Evolutionary conservation across 225 moss, liverwort and hornwort genomes (phyloP).

Genomic region (Antitrichia curtipendula): DNA sequence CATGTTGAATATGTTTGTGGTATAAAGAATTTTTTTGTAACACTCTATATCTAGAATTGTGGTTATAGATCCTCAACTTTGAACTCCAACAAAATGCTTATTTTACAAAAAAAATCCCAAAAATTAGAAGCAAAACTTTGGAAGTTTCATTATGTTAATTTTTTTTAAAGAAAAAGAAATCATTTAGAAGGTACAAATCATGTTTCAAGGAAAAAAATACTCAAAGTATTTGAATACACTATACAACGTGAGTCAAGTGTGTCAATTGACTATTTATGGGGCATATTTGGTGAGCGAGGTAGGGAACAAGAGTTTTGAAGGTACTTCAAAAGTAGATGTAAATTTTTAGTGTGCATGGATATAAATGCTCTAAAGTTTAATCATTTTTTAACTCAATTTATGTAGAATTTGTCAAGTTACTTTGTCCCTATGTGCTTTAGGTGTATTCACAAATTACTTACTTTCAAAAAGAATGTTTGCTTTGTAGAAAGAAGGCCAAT

Average conservation of each 20-base stretch:
- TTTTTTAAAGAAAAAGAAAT: background rate
- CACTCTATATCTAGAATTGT: background rate
- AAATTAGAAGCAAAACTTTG: background rate
- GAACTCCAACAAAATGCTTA: background rate
- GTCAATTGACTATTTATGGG: too few relatives aligned
- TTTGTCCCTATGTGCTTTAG: background rate
- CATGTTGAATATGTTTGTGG: background rate
- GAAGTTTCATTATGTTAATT: fast-evolving
- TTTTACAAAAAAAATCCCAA: background rate
- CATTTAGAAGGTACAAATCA: background rate
- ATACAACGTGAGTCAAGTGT: background rate
- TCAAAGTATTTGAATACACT: background rate
- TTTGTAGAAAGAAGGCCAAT: background rate
- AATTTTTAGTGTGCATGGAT: too few relatives aligned
- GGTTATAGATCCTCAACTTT: background rate
- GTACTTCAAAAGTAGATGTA: too few relatives aligned
- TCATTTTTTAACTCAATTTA: too few relatives aligned
- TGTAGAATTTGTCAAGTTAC: background rate
- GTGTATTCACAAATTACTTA: background rate
- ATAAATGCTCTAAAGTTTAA: too few relatives aligned
- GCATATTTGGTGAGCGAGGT: fast-evolving
- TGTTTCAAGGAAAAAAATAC: background rate
- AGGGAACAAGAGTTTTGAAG: too few relatives aligned
- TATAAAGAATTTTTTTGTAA: background rate
- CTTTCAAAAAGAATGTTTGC: too few relatives aligned